Evolutionary conservation across 257 asterid genomes (phyloP).

Genomic region (Primulina eburnea): DNA sequence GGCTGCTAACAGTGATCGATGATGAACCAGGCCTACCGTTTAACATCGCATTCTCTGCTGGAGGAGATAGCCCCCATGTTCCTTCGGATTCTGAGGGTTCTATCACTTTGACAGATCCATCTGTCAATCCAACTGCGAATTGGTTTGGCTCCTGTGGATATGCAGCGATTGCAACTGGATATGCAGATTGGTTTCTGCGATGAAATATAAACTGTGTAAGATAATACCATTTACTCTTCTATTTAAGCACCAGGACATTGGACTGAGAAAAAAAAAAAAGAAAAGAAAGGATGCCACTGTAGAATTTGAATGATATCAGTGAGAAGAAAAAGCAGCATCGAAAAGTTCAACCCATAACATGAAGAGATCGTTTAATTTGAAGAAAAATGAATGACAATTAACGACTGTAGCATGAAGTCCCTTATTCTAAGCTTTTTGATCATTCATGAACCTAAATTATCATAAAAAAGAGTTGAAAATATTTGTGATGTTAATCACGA

Average conservation of each 20-base stretch:
- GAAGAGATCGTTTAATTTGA: neutral
- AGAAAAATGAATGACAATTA: too few relatives aligned
- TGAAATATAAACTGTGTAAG: neutral
- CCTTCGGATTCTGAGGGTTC: constrained; percentile 87
- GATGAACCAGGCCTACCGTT: constrained; percentile 68
- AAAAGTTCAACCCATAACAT: neutral
- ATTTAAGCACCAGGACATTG: neutral
- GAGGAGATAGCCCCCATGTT: constrained; percentile 81
- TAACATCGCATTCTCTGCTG: constrained; percentile 58
- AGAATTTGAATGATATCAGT: neutral
- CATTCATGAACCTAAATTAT: neutral
- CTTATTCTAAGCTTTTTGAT: too few relatives aligned
- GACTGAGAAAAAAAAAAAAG: neutral
- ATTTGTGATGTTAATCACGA: neutral
- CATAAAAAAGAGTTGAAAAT: neutral
- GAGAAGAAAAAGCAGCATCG: too few relatives aligned
- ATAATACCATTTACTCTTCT: neutral
- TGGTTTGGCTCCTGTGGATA: constrained; percentile 88
- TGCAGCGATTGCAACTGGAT: constrained; percentile 75
- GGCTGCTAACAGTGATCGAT: constrained; percentile 54
- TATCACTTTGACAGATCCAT: constrained; percentile 88
- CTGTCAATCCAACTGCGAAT: constrained; percentile 81
- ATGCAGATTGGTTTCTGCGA: constrained; percentile 62
- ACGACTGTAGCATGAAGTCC: too few relatives aligned
- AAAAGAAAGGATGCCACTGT: too few relatives aligned